Percentiles rank a stretch among this genome's conserved stretches.
phyloP scores from a whole-genome alignment of 2,329 filamentous ascomycete genomes.

The Daldinia sp. region DNA sequence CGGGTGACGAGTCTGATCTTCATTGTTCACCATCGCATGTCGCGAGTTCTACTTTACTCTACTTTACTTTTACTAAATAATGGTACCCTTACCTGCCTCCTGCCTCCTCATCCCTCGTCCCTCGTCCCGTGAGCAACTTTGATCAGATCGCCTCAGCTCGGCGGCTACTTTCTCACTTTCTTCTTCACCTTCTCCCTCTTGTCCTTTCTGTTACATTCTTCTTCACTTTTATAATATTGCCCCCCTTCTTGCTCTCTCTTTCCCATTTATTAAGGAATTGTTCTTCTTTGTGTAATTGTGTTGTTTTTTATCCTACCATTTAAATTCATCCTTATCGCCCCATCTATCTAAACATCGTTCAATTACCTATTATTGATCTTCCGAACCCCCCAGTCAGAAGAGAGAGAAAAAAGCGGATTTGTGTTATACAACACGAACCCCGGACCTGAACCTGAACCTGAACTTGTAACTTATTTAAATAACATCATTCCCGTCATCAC shows the following conservation, averaged over 20 bases:
- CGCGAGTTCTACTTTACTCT: constrained; percentile 34
- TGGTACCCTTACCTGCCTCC: constrained; percentile 34
- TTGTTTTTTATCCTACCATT: background rate
- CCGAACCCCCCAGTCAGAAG: constrained; percentile 14
- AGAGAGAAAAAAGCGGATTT: constrained; percentile 10
- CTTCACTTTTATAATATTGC: constrained; percentile 20
- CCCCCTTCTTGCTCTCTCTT: background rate
- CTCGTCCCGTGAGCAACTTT: constrained; percentile 43
- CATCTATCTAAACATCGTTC: background rate
- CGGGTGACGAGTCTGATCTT: constrained; percentile 47
- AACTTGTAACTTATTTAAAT: constrained; percentile 28
- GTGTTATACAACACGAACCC: constrained; percentile 14
- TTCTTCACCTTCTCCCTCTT: constrained; percentile 16
- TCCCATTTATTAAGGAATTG: constrained; percentile 9
- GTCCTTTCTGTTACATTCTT: constrained; percentile 36
- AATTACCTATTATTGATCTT: constrained; percentile 12
- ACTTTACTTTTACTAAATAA: constrained; percentile 25
- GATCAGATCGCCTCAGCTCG: constrained; percentile 42
- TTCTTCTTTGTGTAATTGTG: constrained; percentile 16
- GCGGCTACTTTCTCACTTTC: constrained; percentile 10
- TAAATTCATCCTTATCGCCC: background rate
- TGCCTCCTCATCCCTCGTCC: background rate
- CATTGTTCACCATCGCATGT: constrained; percentile 45
- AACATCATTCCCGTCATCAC: constrained; percentile 26
- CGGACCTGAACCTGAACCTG: constrained; percentile 1